Evolutionary conservation across 148 eudicot genomes (phyloP).

Genomic region (Heliosperma pusillum): DNA sequence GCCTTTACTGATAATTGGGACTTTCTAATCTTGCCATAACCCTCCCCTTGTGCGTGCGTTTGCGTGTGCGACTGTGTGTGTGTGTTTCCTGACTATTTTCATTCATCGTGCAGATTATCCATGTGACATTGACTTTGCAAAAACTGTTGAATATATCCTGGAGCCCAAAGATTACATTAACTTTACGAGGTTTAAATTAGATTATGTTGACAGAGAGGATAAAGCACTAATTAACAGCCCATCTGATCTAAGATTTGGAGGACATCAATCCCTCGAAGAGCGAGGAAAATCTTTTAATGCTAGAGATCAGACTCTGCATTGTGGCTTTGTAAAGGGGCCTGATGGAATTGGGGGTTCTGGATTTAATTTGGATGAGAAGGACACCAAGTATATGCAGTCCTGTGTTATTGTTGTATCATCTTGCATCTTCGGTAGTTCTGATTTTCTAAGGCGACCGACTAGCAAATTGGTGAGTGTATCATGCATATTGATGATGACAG

Average conservation of each 20-base stretch:
- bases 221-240: conserved; percentile 26
- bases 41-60: no score
- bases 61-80: no score
- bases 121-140: conserved; percentile 59
- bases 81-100: no score
- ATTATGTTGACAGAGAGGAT: conserved; percentile 55
- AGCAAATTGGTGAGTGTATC: conserved; percentile 58
- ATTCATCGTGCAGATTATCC: conserved; percentile 55
- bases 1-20: background rate
- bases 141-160: conserved; percentile 55
- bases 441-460: conserved; percentile 86
- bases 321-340: conserved; percentile 81
- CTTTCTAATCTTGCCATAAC: no score
- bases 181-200: conserved; percentile 47
- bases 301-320: conserved; percentile 70
- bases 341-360: conserved; percentile 68
- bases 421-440: conserved; percentile 97
- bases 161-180: conserved; percentile 63
- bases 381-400: conserved; percentile 58
- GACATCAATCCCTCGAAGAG: conserved; percentile 82
- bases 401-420: conserved; percentile 82
- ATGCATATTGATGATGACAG: conserved; percentile 4
- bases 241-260: conserved; percentile 67
- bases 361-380: conserved; percentile 71
- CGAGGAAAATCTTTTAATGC: conserved; percentile 71